A percentile compares a stretch with the other conserved stretches of the same genome.
Evolutionary conservation across 139 green algal species (phyloP).

Genomic region (Chlamydomonas sp.): DNA sequence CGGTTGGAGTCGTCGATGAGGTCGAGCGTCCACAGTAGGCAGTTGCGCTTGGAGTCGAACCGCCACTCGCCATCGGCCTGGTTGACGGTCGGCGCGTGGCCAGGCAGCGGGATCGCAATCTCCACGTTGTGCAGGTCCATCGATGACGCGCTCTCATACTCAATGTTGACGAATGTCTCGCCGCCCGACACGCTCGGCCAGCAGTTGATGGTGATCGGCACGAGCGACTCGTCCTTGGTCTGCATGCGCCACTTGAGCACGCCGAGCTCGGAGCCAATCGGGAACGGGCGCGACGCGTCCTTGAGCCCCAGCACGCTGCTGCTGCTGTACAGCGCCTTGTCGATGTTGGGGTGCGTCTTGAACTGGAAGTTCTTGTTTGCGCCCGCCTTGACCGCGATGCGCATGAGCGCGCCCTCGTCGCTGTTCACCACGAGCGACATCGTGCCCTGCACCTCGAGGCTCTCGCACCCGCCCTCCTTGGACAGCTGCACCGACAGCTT

Average conservation of each 20-base stretch:
- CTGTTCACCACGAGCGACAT: conserved; percentile 40
- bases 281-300: conserved; percentile 89
- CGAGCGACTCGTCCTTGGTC: conserved; percentile 53
- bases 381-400: conserved; percentile 45
- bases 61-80: conserved; percentile 81
- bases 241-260: conserved; percentile 97
- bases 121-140: conserved; percentile 89
- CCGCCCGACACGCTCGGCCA: conserved; percentile 82
- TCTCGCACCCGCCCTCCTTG: conserved; percentile 86
- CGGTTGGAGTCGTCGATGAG: conserved; percentile 87
- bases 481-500: conserved; percentile 73
- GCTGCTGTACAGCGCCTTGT: conserved; percentile 81
- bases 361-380: conserved; percentile 89
- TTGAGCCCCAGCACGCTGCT: conserved; percentile 82
- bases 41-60: conserved; percentile 59
- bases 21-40: conserved; percentile 83
- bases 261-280: conserved; percentile 72
- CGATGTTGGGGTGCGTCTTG: conserved; percentile 99
- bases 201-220: conserved; percentile 88
- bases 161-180: conserved; percentile 95
- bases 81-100: conserved; percentile 61
- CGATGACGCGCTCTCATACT: conserved; percentile 81
- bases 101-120: conserved; percentile 80
- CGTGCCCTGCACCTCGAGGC: conserved; percentile 81
- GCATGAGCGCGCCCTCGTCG: conserved; percentile 69